Conservation (phyloP, 1,139 yeast genomes). For the Candida gigantensis region DNA sequence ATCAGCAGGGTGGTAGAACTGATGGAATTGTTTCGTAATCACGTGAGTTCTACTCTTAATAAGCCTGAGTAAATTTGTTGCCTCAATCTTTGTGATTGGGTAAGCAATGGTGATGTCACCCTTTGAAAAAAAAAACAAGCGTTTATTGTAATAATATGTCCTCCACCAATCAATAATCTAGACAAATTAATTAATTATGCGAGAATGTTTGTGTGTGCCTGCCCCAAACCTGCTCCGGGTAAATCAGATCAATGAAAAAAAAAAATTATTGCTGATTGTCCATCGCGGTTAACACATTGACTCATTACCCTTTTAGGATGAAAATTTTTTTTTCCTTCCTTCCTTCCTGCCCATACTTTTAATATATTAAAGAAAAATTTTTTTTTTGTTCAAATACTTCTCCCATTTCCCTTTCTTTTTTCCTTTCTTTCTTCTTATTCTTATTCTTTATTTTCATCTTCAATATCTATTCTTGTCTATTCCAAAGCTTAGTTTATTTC, state of each 20-base stretch:
- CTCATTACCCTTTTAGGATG: slow-evolving; percentile 7
- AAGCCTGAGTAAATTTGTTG: too few species aligned
- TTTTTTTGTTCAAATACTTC: background rate
- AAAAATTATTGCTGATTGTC: slow-evolving; percentile 1
- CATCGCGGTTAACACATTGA: slow-evolving; percentile 5
- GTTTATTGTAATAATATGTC: too few species aligned
- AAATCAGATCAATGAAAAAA: background rate
- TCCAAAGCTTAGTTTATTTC: background rate
- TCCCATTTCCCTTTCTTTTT: background rate
- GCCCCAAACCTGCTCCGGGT: background rate
- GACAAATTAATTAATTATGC: too few species aligned
- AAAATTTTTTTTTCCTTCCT: slow-evolving; percentile 1
- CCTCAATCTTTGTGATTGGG: too few species aligned
- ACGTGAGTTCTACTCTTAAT: too few species aligned
- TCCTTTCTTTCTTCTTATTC: background rate
- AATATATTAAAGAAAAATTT: background rate
- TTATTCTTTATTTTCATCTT: background rate
- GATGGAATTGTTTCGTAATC: too few species aligned
- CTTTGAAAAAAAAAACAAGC: too few species aligned
- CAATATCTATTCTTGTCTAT: background rate
- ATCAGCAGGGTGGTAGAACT: too few species aligned
- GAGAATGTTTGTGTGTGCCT: too few species aligned
- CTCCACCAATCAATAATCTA: too few species aligned
- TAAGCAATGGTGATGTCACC: too few species aligned
- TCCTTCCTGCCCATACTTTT: background rate